phyloP scores from a whole-genome alignment of 306 rosid genomes.

The Dryas alaskensis region DNA sequence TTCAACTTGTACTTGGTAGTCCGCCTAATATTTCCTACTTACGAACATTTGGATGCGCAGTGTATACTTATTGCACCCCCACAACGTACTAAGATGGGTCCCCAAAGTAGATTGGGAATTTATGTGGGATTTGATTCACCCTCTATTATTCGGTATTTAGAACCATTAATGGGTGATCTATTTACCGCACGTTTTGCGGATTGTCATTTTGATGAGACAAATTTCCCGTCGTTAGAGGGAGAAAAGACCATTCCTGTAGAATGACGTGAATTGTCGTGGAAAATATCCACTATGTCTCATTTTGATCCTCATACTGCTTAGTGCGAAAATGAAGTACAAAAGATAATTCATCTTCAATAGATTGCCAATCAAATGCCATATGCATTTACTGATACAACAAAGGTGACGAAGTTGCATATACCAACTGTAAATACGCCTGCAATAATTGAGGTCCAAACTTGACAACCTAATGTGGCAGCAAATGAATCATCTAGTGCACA shows the following conservation, averaged over 20 bases:
- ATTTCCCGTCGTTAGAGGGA: too few relatives aligned
- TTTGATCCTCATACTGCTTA: not conserved
- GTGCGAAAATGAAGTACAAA: constrained; percentile 3
- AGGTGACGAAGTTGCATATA: not conserved
- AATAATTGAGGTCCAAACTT: not conserved
- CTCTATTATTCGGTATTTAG: not conserved
- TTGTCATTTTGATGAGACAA: constrained; percentile 17
- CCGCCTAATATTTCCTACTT: not conserved
- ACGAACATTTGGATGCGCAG: not conserved
- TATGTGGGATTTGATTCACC: constrained; percentile 1
- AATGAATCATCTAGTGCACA: not conserved
- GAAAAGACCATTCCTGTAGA: not conserved
- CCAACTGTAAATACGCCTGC: not conserved
- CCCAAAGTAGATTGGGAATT: not conserved
- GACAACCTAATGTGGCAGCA: not conserved
- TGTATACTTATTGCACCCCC: constrained; percentile 3
- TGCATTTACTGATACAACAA: constrained; percentile 3
- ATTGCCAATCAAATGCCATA: not conserved
- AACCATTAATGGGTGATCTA: not conserved
- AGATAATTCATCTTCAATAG: not conserved
- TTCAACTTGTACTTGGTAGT: not conserved
- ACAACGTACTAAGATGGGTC: constrained; percentile 5
- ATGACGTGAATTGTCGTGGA: not conserved
- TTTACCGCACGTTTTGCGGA: constrained; percentile 9
- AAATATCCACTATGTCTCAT: not conserved